Conservation (phyloP, 768 basidiomycete genomes). For the Trametes villosa region DNA sequence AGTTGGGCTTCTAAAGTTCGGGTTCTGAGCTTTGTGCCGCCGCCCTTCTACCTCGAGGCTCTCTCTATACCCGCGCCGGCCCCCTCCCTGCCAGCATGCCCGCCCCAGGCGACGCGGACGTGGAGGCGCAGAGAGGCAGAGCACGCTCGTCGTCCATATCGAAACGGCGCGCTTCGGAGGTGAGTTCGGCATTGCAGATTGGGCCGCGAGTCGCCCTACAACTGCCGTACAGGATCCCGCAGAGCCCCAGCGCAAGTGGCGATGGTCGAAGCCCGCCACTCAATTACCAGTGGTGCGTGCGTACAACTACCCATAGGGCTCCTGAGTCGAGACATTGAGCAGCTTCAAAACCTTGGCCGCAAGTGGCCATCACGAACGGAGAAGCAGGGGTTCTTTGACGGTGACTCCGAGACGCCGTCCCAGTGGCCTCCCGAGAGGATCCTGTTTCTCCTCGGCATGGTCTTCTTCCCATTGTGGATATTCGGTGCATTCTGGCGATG, state of each 20-base stretch:
- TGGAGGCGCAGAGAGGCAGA: neutral
- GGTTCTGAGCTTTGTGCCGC: too few species aligned
- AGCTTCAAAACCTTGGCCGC: neutral
- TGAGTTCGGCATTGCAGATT: neutral
- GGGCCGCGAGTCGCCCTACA: neutral
- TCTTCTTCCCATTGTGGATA: conserved; percentile 27
- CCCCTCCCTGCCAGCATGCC: neutral
- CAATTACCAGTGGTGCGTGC: too few species aligned
- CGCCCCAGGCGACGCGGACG: neutral
- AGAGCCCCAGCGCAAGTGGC: too few species aligned
- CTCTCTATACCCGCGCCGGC: neutral
- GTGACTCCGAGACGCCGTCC: conserved; percentile 13
- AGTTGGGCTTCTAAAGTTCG: too few species aligned
- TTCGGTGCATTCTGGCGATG: conserved; percentile 22
- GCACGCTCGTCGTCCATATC: neutral
- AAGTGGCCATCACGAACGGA: neutral
- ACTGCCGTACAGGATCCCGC: too few species aligned
- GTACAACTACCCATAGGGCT: too few species aligned
- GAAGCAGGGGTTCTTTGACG: neutral
- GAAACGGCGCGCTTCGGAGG: neutral
- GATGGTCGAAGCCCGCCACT: too few species aligned
- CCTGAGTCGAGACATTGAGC: too few species aligned
- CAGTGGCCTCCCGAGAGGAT: conserved; percentile 25
- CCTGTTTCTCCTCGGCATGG: conserved; percentile 21
- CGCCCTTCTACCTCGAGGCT: neutral